Evolutionary conservation across 2,329 filamentous ascomycete species (phyloP).

Genomic region (Penicillium psychrosexuale): DNA sequence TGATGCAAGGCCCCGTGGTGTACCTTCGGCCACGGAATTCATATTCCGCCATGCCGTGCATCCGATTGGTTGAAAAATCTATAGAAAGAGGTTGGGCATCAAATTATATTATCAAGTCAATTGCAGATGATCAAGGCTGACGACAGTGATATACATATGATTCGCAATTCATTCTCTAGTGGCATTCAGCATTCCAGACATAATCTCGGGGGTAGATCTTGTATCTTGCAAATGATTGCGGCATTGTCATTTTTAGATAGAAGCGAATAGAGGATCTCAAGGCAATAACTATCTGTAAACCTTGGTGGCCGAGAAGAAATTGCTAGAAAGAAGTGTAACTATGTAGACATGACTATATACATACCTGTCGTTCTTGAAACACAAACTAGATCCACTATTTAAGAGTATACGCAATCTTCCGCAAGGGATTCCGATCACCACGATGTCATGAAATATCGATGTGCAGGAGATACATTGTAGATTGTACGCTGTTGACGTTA

Average conservation of each 20-base stretch:
- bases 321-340: not conserved
- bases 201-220: not conserved
- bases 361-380: not conserved
- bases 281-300: conserved; percentile 4
- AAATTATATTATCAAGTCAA: not conserved
- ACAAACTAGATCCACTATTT: not conserved
- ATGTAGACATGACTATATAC: not conserved
- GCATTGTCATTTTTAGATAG: not conserved
- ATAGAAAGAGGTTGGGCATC: not conserved
- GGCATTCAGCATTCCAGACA: conserved; percentile 1
- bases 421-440: conserved; percentile 11
- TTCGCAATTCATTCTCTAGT: conserved; percentile 4
- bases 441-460: not conserved
- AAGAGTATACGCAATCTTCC: conserved; percentile 13
- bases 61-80: not conserved
- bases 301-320: not conserved
- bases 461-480: not conserved
- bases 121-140: not conserved
- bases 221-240: not conserved
- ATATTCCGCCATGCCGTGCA: conserved; percentile 4
- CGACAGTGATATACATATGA: not conserved
- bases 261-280: not conserved
- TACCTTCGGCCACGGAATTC: conserved; percentile 2
- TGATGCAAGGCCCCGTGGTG: not conserved
- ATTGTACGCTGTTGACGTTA: not conserved